Base-by-base conservation (phyloP, 2,329 filamentous ascomycete species). In the Colletotrichum shisoi region DNA sequence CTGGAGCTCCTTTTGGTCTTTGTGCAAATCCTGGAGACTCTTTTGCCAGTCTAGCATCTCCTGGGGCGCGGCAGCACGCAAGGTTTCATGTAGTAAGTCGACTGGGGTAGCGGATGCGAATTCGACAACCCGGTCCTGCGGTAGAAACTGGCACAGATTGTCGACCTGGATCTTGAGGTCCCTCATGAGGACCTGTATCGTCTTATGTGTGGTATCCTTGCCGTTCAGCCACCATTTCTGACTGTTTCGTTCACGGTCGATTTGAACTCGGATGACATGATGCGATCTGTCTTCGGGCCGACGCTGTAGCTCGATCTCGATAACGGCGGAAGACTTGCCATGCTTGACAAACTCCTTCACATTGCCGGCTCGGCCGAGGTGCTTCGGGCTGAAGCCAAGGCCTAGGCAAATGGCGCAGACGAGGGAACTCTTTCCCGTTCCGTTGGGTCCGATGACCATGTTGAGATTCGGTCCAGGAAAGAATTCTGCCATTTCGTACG, bases 371-470 rank as follows among this genome's bases (percentile, higher is more conserved):
- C 95, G 89, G 17, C 94, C 95, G 17, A 99, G 85, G 73, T 94
- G 87, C 78, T 90, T 87, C 27, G 94, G 89, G 39, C 88, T 86
- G 83, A 91, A 97, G 54, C 95, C 95, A 31, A 99, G 81, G 2
- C 95, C 95, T 15, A 99, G 80, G 74, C 95, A 98, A 71, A 99
- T 96, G 51, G 95, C 95, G 79, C 95, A 99, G 49, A 99, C 94
- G 31, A 99, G 84, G 0, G 95, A 97, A 79, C 94, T 98, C 80
- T 99, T 99, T 62, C 95, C 95, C 0, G 95, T 98, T 40, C 95
- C 95, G 74, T 99, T 99, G n/a, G 95, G 95, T 0, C 95, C 95
- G 72, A 99, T 97, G 60, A 99, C 90, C 94, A 99, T 98, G 48
- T 99, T 99, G 74, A 99, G 79, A 75, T 92, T 94, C 0, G 95